Base-by-base conservation (phyloP, 2,329 filamentous ascomycete genomes). In the Phyllosticta citriasiana region DNA sequence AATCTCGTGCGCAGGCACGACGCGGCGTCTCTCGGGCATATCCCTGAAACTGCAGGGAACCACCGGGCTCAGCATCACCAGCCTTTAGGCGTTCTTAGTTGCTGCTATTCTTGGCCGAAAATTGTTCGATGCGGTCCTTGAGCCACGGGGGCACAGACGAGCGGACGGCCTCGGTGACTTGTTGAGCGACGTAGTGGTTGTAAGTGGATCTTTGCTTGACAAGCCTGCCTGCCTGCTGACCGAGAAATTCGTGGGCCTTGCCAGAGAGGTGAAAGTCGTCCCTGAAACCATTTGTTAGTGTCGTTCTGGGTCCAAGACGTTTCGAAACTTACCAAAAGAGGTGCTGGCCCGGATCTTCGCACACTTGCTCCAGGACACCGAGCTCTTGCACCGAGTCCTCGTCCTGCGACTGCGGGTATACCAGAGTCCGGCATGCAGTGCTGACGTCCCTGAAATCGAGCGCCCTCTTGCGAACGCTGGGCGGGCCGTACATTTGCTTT, bases 391-490 rank as follows among this genome's bases (percentile, higher is more conserved):
- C 65, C 4, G 57, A 56, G 19, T 61, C 60, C 51, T 61, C 60
- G n/a, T 61, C 60, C 12, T 57, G 52, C 30, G 50, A 54, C 50
- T 57, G 55, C 8, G 60, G 60, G 55, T 61, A 61, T 40, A 57
- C 26, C 24, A 61, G 60, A 30, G 63, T 65, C 55, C 72, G 60
- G 67, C 73, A 74, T 5, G 72, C 72, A 60, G 65, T 65, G 52
- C 70, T 66, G 30, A 74, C 69, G 30, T 73, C 66, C 58, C 71
- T 65, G 57, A 74, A 73, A 40, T 71, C 67, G 22, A 71, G 69
- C 25, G 59, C 64, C 62, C 71, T 68, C 60, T 67, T 68, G 60
- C 71, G 71, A 53, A 65, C 62, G 50, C 72, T 66, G 10, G 69
- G 65, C 62, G 65, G 64, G 33, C 66, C 66, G 60, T 71, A 66